These are phyloP conservation scores for Pseudogymnoascus sp. DNA, from an alignment of 2,329 filamentous ascomycete species.

Conservation along the genomic window DNA sequence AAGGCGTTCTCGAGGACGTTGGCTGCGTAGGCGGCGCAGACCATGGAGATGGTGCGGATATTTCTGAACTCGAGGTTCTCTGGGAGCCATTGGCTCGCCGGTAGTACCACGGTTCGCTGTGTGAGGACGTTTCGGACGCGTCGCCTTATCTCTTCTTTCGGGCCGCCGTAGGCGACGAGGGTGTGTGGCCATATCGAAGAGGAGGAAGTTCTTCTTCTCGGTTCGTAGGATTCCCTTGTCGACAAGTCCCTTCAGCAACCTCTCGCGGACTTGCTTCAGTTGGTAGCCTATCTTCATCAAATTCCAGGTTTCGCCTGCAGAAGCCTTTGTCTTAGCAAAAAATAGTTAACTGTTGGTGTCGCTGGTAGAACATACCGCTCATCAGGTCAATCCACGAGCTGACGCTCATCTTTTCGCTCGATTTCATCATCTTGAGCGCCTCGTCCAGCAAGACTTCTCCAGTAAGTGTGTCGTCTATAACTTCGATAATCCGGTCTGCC, in stretches of 20 bases:
- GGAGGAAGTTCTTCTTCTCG: conserved; percentile 97
- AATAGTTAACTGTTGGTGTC: conserved; percentile 14
- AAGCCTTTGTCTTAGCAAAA: not conserved
- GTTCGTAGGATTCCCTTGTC: conserved; percentile 98
- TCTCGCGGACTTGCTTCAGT: conserved; percentile 97
- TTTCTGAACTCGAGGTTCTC: conserved; percentile 94
- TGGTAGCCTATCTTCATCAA: conserved; percentile 99
- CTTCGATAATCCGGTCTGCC: conserved; percentile 90
- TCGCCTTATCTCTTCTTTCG: conserved; percentile 93
- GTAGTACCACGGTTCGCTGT: conserved; percentile 87
- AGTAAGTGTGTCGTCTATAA: conserved; percentile 91
- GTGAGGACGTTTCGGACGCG: conserved; percentile 89
- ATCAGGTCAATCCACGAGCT: conserved; percentile 98
- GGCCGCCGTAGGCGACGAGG: conserved; percentile 91
- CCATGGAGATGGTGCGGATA: conserved; percentile 86
- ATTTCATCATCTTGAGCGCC: conserved; percentile 99
- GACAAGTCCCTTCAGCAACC: conserved; percentile 91
- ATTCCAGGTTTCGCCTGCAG: conserved; percentile 96
- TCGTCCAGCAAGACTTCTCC: conserved; percentile 97
- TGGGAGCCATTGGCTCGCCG: conserved; percentile 79
- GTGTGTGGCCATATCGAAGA: conserved; percentile 99
- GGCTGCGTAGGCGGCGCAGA: conserved; percentile 94
- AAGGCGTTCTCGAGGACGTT: conserved; percentile 98
- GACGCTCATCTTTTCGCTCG: conserved; percentile 99
- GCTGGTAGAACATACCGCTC: conserved; percentile 61